These are phyloP conservation scores for Lolium multiflorum DNA, from an alignment of 176 grass and related monocot genomes.

Conservation along the genomic window DNA sequence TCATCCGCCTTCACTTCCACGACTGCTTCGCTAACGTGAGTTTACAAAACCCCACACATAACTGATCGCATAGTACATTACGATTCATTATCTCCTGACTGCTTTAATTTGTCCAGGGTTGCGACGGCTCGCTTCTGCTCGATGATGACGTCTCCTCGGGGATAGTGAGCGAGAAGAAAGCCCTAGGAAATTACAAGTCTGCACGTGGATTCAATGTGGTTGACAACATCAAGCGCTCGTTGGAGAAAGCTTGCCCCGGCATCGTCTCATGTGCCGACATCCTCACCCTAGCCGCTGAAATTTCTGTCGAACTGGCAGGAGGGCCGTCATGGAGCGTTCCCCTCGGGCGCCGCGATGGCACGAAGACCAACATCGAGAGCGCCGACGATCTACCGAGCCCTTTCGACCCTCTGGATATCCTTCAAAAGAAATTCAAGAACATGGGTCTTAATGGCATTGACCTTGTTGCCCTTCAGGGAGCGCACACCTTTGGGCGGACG, in stretches of 20 bases:
- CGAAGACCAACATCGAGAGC: conserved; percentile 25
- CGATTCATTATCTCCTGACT: neutral
- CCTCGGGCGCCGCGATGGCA: conserved; percentile 58
- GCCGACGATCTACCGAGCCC: conserved; percentile 48
- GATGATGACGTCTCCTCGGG: neutral
- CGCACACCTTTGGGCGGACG: conserved; percentile 62
- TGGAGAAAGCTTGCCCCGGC: conserved; percentile 19
- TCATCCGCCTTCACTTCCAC: conserved; percentile 50
- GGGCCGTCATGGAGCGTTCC: conserved; percentile 52
- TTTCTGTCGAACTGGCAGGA: conserved; percentile 11
- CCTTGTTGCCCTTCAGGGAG: conserved; percentile 62
- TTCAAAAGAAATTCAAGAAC: conserved; percentile 49
- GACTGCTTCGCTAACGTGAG: conserved; percentile 52
- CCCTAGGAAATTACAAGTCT: neutral
- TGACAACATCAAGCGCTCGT: conserved; percentile 37
- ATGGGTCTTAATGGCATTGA: conserved; percentile 50
- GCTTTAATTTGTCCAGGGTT: neutral
- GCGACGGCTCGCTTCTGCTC: conserved; percentile 16
- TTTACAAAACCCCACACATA: neutral
- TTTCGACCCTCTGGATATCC: conserved; percentile 9
- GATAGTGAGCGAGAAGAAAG: conserved; percentile 34
- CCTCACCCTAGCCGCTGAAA: neutral
- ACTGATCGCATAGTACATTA: no score
- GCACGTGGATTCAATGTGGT: conserved; percentile 35
- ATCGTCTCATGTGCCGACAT: conserved; percentile 44